These are phyloP conservation scores for Adansonia madagascariensis DNA, from an alignment of 441 rosid species.

Conservation along the genomic window DNA sequence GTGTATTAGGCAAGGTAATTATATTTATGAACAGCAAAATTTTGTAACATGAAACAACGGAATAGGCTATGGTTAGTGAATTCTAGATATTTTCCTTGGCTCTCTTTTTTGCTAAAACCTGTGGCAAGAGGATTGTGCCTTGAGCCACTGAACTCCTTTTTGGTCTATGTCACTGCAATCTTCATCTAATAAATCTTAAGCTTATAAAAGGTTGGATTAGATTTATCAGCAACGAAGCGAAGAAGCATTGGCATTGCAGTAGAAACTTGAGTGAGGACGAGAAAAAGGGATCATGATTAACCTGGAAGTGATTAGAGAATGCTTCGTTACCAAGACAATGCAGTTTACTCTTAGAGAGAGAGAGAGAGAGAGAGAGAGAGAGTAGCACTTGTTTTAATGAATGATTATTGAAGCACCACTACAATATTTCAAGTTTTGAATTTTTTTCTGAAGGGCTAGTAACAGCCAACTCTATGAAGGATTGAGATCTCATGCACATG, in stretches of 20 bases:
- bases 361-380: background rate
- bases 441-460: conserved; percentile 6
- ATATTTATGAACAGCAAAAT: background rate
- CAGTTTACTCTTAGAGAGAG: conserved; percentile 11
- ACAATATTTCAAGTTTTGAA: background rate
- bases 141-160: background rate
- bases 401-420: background rate
- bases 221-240: conserved; percentile 7
- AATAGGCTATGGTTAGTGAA: background rate
- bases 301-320: background rate
- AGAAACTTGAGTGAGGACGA: background rate
- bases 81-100: background rate
- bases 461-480: conserved; percentile 9
- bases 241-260: background rate
- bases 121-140: background rate
- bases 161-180: background rate
- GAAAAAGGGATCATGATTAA: background rate
- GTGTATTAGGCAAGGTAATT: background rate
- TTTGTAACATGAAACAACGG: background rate
- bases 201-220: background rate
- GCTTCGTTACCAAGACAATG: background rate
- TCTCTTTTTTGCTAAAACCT: background rate
- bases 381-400: background rate
- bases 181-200: conserved; percentile 11
- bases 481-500: conserved; percentile 18